Evolutionary conservation across 2,329 filamentous ascomycete species (phyloP).

Genomic region (Lasiodiplodia hormozganensis): DNA sequence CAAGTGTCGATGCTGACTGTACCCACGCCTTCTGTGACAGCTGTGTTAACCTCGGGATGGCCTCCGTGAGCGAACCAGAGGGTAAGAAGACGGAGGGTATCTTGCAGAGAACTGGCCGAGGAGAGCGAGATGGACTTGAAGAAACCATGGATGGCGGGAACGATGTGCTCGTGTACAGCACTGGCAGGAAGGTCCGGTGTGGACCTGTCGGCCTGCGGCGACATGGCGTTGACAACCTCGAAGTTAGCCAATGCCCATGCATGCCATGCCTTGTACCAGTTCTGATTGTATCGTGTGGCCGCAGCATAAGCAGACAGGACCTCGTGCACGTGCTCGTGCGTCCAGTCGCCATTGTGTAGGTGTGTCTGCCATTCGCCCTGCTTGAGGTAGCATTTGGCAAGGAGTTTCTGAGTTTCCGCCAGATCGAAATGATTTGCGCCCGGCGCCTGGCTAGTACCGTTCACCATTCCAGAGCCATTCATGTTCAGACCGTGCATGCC

Average conservation of each 20-base stretch:
- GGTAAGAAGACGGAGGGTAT: slow-evolving; percentile 89
- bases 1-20: slow-evolving; percentile 96
- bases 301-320: slow-evolving; percentile 90
- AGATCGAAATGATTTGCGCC: slow-evolving; percentile 45
- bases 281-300: slow-evolving; percentile 91
- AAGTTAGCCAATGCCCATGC: slow-evolving; percentile 98
- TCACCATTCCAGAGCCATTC: slow-evolving; percentile 34
- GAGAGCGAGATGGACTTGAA: slow-evolving; percentile 96
- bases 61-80: slow-evolving; percentile 97
- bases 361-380: slow-evolving; percentile 96
- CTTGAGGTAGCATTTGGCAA: slow-evolving; percentile 95
- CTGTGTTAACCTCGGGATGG: slow-evolving; percentile 83
- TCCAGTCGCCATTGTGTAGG: slow-evolving; percentile 87
- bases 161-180: slow-evolving; percentile 83
- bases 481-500: slow-evolving; percentile 58
- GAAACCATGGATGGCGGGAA: slow-evolving; percentile 94
- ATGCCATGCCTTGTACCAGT: slow-evolving; percentile 99
- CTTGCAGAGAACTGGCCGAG: slow-evolving; percentile 89
- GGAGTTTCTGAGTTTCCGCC: slow-evolving; percentile 69
- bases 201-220: slow-evolving; percentile 69
- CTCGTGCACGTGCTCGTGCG: slow-evolving; percentile 82
- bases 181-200: slow-evolving; percentile 66
- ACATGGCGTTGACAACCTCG: slow-evolving; percentile 88
- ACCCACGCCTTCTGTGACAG: slow-evolving; percentile 88
- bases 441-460: slow-evolving; percentile 39